phyloP scores from a whole-genome alignment of 352 stramenopile genomes.

The Phytophthora brassicae region DNA sequence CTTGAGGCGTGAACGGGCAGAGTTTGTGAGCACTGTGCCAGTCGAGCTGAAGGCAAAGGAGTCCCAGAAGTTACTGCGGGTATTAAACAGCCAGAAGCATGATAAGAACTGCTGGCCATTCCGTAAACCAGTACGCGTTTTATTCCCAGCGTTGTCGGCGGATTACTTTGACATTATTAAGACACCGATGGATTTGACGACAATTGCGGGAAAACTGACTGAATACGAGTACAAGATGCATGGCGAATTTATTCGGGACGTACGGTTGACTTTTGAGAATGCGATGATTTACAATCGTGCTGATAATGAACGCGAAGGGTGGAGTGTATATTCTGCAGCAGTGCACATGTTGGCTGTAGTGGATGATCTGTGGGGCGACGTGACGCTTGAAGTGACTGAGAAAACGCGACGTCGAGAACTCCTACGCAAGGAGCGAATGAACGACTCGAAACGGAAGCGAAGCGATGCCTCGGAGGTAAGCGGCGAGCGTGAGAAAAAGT shows the following conservation, averaged over 20 bases:
- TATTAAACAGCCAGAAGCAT: conserved; percentile 86
- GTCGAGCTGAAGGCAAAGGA: conserved; percentile 85
- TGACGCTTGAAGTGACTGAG: conserved; percentile 79
- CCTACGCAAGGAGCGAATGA: conserved; percentile 72
- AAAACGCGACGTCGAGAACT: conserved; percentile 68
- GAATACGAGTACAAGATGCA: conserved; percentile 79
- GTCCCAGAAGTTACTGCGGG: conserved; percentile 73
- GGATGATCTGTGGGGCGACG: conserved; percentile 80
- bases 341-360: conserved; percentile 69
- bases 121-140: conserved; percentile 67
- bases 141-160: conserved; percentile 69
- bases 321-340: conserved; percentile 80
- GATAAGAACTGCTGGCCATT: conserved; percentile 89
- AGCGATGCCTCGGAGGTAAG: conserved; percentile 32
- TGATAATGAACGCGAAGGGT: conserved; percentile 80
- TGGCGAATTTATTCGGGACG: conserved; percentile 79
- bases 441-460: conserved; percentile 53
- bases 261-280: conserved; percentile 85
- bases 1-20: conserved; percentile 55
- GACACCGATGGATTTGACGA: conserved; percentile 79
- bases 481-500: conserved; percentile 40
- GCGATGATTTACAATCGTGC: conserved; percentile 78
- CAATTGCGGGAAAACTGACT: conserved; percentile 65
- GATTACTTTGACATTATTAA: conserved; percentile 87
- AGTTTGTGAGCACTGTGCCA: conserved; percentile 49